phyloP scores from a whole-genome alignment of 352 stramenopile species.

The Pythium rhizo-oryzae region DNA sequence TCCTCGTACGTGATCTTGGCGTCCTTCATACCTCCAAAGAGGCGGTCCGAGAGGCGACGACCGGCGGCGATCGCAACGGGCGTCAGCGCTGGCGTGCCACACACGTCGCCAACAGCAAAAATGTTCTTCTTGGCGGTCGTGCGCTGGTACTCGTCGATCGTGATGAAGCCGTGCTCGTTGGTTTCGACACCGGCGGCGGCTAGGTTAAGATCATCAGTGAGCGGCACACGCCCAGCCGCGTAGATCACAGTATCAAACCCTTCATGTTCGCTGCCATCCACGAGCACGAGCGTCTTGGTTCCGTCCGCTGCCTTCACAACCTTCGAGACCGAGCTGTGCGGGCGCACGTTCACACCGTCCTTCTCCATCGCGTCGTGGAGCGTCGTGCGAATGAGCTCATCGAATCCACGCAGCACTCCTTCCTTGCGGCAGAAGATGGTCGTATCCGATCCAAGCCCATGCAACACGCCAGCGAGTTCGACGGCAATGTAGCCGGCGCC shows the following conservation, averaged over 20 bases:
- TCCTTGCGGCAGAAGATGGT: conserved; percentile 89
- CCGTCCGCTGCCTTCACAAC: conserved; percentile 81
- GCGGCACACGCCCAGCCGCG: conserved; percentile 85
- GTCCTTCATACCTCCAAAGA: conserved; percentile 87
- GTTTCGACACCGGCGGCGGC: conserved; percentile 77
- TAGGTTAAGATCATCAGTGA: conserved; percentile 82
- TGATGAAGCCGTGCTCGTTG: conserved; percentile 78
- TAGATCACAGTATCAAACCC: conserved; percentile 65
- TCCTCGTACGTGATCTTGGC: conserved; percentile 90
- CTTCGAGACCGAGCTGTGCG: conserved; percentile 55
- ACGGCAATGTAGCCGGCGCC: conserved; percentile 99
- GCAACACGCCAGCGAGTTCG: conserved; percentile 96
- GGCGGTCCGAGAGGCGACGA: conserved; percentile 85
- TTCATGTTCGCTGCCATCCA: conserved; percentile 39
- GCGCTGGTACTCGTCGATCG: conserved; percentile 92
- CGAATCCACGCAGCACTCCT: conserved; percentile 89
- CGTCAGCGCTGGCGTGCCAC: conserved; percentile 89
- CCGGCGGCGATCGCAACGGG: conserved; percentile 90
- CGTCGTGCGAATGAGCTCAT: conserved; percentile 85
- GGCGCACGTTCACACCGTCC: conserved; percentile 52
- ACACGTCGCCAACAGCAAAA: conserved; percentile 93
- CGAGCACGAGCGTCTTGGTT: conserved; percentile 57
- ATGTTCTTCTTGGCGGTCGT: conserved; percentile 75
- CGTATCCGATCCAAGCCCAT: conserved; percentile 93
- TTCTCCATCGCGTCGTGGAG: conserved; percentile 75